Percentiles rank a stretch among this genome's conserved stretches.
Evolutionary conservation across 331 rosid genomes (phyloP).

Genomic region (Dryas integrifolia): DNA sequence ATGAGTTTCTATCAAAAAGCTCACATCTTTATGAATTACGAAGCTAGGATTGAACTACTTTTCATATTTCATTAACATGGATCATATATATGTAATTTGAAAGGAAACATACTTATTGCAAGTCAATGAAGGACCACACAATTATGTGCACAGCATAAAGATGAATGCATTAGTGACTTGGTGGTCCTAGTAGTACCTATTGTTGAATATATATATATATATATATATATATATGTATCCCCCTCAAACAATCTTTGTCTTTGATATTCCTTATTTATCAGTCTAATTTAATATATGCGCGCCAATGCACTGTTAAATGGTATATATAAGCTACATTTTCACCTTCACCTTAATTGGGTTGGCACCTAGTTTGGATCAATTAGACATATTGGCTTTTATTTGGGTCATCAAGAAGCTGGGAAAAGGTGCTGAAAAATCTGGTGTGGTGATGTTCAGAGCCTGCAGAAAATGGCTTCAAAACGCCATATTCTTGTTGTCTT

Average conservation of each 20-base stretch:
- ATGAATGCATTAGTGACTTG: constrained; percentile 28
- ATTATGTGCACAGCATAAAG: constrained; percentile 50
- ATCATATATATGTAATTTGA: constrained; percentile 30
- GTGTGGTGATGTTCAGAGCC: too few species aligned
- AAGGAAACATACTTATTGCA: constrained; percentile 15
- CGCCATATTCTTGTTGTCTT: too few species aligned
- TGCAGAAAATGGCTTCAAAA: too few species aligned
- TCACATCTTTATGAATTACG: background rate
- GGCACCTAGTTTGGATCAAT: too few species aligned
- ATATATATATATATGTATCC: constrained; percentile 19
- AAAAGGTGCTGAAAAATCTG: too few species aligned
- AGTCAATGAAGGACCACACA: constrained; percentile 62
- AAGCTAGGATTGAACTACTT: background rate
- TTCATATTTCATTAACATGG: constrained; percentile 14
- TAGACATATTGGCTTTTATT: too few species aligned
- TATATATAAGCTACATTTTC: too few species aligned
- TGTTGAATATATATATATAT: background rate
- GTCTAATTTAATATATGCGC: background rate
- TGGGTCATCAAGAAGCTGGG: too few species aligned
- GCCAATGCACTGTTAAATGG: too few species aligned
- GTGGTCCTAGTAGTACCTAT: constrained; percentile 53
- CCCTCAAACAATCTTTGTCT: constrained; percentile 37
- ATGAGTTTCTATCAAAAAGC: background rate
- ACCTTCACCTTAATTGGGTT: background rate
- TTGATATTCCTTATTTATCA: constrained; percentile 35